Evolutionary conservation across 441 rosid species (phyloP), one percentile per base, ranked within the genome.

Genomic region (Gossypium davidsonii): DNA sequence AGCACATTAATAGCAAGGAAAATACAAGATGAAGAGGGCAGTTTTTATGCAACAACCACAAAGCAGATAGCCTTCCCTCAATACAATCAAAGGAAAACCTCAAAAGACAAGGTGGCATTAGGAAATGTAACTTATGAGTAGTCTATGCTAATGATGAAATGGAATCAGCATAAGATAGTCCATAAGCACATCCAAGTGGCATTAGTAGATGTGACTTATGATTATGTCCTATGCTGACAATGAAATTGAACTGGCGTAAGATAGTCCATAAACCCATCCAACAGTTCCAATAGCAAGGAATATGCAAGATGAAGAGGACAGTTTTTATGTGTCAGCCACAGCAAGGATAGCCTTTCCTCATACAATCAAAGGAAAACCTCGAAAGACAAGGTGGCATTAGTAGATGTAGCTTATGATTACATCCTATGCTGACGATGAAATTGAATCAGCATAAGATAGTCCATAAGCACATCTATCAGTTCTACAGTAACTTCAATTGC

Each of bases 351-450:
- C 74, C 72, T 67, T 28, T 76, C 71, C 76, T 58, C 48, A 56
- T 42, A 11, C 4, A 67, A 67, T 1, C 28, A 26, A 68, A 49
- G 74, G 75, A 56, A 67, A 71, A 62, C 63, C 67, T 48, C 23
- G 37, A 80, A 70, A 67, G 59, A 64, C 70, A 60, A 46, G 11
- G 12, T 39, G 25, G 77, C 83, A 48, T 10, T 0, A 21, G 15
- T 64, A 21, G 62, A 15, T 81, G 60, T 79, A 77, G 86, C 86
- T 86, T 83, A 84, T 80, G 84, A 69, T 75, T 72, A 71, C 73
- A 90, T 86, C 84, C 67, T 59, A 83, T 75, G 78, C 85, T 76
- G 79, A 82, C 51, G 70, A 39, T 18, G n/a, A 10, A 61, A 28
- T 25, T 37, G 58, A 51, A 66, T 68, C 77, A 83, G 81, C 83